Base-by-base conservation (phyloP, 2,329 filamentous ascomycete genomes). In the Colletotrichum tofieldiae region DNA sequence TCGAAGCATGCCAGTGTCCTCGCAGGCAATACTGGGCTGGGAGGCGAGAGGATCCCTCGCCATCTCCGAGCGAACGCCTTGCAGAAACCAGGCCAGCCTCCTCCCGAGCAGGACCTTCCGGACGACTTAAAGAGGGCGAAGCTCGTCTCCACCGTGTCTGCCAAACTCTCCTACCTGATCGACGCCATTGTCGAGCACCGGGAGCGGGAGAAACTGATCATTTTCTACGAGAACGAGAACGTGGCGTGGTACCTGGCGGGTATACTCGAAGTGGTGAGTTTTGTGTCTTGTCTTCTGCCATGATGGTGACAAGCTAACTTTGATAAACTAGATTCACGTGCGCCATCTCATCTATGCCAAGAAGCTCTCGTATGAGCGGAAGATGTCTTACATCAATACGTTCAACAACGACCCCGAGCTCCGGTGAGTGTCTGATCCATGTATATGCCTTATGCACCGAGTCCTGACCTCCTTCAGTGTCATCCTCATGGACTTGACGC, bases 201-300 rank as follows among this genome's bases (percentile, higher is more conserved):
- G 65, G 81, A 86, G 1, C 82, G 88, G 0, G 95, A 98, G 77
- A 97, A 98, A 81, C 96, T 97, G 4, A 90, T 98, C 64, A 89
- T 98, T 12, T 98, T 98, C 80, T 98, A 98, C 79, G 94, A 97
- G 73, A 93, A 93, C 41, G 93, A 96, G 72, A 96, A 97, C 76
- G 88, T 93, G 2, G 95, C 94, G 1, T 97, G 90, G 81, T 98
- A 97, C 82, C 89, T 98, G 49, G 93, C 94, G 0, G 92, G 95
- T 78, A 91, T 93, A 39, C 87, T 98, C 0, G 95, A 98, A 75
- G 87, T 96, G 41, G 86, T 88, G 76, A 77, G 86, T 82, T 5
- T 49, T 2, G 14, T 18, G 26, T 47, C 20, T 12, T 23, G 18
- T 14, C 29, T 60, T 3, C 11, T 43, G 41, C 8, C 26, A 8